Evolutionary conservation across 768 basidiomycete genomes (phyloP).

Genomic region (Leccinum disarticulatum): DNA sequence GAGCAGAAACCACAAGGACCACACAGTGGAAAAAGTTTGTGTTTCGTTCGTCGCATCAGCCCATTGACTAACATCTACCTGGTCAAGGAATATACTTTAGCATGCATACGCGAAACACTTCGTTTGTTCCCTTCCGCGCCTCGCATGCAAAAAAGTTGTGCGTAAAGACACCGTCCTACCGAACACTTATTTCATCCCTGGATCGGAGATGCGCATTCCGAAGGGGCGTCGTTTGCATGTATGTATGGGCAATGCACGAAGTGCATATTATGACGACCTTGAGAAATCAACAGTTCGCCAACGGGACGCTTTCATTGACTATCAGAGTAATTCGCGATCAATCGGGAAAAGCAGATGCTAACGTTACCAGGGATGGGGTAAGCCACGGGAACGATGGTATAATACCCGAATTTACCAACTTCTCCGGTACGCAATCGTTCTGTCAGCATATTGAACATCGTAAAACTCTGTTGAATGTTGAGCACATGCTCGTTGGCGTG

Average conservation of each 20-base stretch:
- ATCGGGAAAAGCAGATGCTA: constrained; percentile 17
- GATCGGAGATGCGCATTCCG: constrained; percentile 36
- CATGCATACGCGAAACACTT: constrained; percentile 46
- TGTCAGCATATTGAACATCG: constrained; percentile 53
- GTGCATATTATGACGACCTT: constrained; percentile 72
- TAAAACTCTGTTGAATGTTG: constrained; percentile 28
- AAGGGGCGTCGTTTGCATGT: constrained; percentile 39
- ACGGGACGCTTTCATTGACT: constrained; percentile 54
- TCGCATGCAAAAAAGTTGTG: constrained; percentile 38
- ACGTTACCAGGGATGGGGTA: constrained; percentile 76
- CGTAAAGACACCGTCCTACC: constrained; percentile 36
- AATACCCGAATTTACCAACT: constrained; percentile 67
- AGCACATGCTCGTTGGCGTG: constrained; percentile 8
- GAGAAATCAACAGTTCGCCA: constrained; percentile 51
- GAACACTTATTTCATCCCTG: constrained; percentile 33
- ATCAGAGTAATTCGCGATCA: constrained; percentile 12
- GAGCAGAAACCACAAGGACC: constrained; percentile 41
- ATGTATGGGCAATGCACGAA: constrained; percentile 51
- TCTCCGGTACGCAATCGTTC: constrained; percentile 58
- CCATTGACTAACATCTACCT: too few relatives aligned
- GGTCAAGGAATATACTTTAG: constrained; percentile 36
- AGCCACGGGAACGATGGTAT: constrained; percentile 64
- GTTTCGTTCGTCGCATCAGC: constrained; percentile 19
- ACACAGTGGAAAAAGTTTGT: constrained; percentile 34
- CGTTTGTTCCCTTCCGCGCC: constrained; percentile 41